Percentiles rank a stretch among this genome's conserved stretches.
Conservation (phyloP, 495 filamentous ascomycete genomes). For the Penicillium malachiteum region DNA sequence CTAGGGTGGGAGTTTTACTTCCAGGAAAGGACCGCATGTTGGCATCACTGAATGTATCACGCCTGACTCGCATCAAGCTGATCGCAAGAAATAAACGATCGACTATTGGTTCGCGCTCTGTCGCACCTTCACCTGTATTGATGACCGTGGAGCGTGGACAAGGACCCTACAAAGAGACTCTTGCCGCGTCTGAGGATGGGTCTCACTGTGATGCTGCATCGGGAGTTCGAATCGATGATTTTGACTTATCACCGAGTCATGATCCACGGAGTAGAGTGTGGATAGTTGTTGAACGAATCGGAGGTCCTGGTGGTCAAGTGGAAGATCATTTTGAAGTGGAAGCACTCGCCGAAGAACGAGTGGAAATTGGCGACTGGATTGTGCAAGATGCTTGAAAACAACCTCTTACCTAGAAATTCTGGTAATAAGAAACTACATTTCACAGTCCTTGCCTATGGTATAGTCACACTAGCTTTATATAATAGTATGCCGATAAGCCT, state of each 20-base stretch:
- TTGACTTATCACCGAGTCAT: conserved; percentile 63
- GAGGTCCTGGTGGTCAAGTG: conserved; percentile 47
- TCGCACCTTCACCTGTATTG: conserved; percentile 56
- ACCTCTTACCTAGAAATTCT: too few species aligned
- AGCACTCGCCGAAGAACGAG: conserved; percentile 63
- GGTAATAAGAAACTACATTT: too few species aligned
- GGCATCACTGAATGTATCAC: conserved; percentile 46
- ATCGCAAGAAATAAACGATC: conserved; percentile 46
- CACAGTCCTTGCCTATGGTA: too few species aligned
- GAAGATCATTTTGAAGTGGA: conserved; percentile 64
- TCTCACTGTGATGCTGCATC: conserved; percentile 66
- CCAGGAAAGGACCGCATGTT: conserved; percentile 53
- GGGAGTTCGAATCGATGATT: conserved; percentile 67
- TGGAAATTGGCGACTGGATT: conserved; percentile 59
- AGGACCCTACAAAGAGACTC: conserved; percentile 60
- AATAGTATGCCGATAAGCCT: neutral
- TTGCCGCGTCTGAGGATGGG: conserved; percentile 60
- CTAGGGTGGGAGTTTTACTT: conserved; percentile 49
- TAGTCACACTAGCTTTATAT: too few species aligned
- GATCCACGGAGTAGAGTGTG: conserved; percentile 56
- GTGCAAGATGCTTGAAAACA: conserved; percentile 27
- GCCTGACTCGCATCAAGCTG: conserved; percentile 59
- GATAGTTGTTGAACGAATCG: conserved; percentile 77
- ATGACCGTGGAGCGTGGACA: conserved; percentile 67
- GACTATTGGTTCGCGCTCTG: conserved; percentile 33